These are phyloP conservation scores for Geranium rotundifolium DNA, from an alignment of 345 rosid genomes.

Conservation along the genomic window DNA sequence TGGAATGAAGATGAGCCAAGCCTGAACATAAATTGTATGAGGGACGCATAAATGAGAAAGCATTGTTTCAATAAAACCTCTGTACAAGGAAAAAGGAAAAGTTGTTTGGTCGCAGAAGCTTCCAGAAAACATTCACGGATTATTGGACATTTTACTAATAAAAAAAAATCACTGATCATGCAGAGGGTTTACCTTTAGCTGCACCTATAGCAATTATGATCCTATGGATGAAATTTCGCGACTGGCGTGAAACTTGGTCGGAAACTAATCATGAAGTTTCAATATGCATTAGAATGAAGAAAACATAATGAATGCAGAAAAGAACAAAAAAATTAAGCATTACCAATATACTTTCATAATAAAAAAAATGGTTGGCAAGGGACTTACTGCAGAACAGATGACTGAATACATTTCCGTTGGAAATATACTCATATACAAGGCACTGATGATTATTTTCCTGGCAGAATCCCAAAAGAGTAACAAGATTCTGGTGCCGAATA, in stretches of 20 bases:
- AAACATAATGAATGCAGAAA: no score
- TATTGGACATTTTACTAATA: slow-evolving; percentile 4
- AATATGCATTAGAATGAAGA: no score
- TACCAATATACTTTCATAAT: slow-evolving; percentile 12
- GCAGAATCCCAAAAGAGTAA: slow-evolving; percentile 80
- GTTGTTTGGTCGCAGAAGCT: slow-evolving; percentile 17
- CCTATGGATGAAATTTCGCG: slow-evolving; percentile 86
- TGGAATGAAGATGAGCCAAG: slow-evolving; percentile 77
- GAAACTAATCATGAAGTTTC: slow-evolving; percentile 19
- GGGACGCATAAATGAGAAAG: no score
- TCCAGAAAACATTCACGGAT: slow-evolving; percentile 11
- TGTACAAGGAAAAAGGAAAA: no score
- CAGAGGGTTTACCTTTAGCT: slow-evolving; percentile 86
- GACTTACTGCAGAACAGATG: slow-evolving; percentile 85
- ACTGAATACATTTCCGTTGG: slow-evolving; percentile 92
- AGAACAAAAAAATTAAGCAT: no score
- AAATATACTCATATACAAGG: slow-evolving; percentile 79
- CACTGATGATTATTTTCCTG: slow-evolving; percentile 73
- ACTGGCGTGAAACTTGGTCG: slow-evolving; percentile 52
- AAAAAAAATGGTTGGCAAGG: no score
- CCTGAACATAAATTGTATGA: slow-evolving; percentile 29
- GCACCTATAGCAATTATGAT: slow-evolving; percentile 83
- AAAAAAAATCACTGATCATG: slow-evolving; percentile 62
- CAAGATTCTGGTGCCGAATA: slow-evolving; percentile 77
- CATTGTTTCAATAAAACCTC: no score